phyloP scores from a whole-genome alignment of 129 eudicot genomes.

The Flaveria bidentis region DNA sequence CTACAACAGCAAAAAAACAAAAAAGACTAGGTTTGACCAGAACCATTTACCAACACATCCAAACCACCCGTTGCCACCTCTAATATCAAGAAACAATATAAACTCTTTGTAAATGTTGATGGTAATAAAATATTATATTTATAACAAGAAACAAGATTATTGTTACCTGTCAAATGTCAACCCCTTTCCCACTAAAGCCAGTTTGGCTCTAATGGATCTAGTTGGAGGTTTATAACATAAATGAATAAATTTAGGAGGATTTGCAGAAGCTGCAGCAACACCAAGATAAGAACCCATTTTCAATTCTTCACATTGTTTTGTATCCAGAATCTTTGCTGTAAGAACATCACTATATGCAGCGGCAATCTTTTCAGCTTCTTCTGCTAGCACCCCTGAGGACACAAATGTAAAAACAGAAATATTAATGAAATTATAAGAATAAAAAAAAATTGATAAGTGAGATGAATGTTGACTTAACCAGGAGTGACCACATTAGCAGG shows the following conservation, averaged over 20 bases:
- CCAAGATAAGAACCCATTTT: constrained; percentile 46
- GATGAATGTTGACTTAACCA: constrained; percentile 48
- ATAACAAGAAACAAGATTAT: constrained; percentile 8
- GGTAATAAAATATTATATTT: background rate
- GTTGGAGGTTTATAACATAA: constrained; percentile 77
- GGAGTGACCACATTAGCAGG: constrained; percentile 97
- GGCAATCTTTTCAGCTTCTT: constrained; percentile 85
- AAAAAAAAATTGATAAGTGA: background rate
- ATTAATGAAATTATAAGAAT: background rate
- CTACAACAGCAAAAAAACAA: too few species aligned
- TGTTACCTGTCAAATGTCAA: constrained; percentile 93
- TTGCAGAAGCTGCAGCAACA: constrained; percentile 54
- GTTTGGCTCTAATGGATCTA: constrained; percentile 70
- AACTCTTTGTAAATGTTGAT: background rate
- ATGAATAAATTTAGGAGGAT: constrained; percentile 94
- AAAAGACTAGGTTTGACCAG: background rate
- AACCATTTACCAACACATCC: background rate
- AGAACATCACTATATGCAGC: constrained; percentile 65
- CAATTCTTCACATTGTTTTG: constrained; percentile 79
- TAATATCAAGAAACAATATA: background rate
- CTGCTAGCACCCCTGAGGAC: constrained; percentile 72
- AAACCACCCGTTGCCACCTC: background rate
- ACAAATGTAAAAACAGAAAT: constrained; percentile 14
- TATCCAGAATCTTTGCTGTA: constrained; percentile 66
- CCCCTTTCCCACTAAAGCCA: constrained; percentile 94